Percentiles rank a stretch among this genome's conserved stretches.
Conservation (phyloP, 495 filamentous ascomycete species). For the Friedmanniomyces simplex region DNA sequence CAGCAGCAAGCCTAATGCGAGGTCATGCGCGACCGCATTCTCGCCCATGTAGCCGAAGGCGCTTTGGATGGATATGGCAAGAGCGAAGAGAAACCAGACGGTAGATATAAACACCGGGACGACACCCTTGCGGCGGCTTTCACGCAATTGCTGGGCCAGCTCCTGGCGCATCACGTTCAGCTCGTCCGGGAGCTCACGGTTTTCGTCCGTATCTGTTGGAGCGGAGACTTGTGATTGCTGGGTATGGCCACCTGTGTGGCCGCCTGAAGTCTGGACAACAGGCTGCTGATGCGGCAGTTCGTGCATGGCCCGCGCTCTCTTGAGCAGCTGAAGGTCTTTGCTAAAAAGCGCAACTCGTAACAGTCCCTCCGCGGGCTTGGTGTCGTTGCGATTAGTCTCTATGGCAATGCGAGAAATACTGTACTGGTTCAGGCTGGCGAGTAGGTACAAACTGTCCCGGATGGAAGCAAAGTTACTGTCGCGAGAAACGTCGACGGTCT, state of each 20-base stretch:
- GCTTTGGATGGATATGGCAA: conserved; percentile 36
- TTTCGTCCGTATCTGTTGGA: background rate
- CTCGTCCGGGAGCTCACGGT: background rate
- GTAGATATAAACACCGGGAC: conserved; percentile 36
- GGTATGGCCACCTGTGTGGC: no score
- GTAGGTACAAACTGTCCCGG: conserved; percentile 37
- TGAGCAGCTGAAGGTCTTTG: conserved; percentile 24
- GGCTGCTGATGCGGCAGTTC: conserved; percentile 5
- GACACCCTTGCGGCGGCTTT: conserved; percentile 31
- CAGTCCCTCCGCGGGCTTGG: conserved; percentile 29
- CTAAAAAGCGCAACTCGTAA: conserved; percentile 34
- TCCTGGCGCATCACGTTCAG: conserved; percentile 25
- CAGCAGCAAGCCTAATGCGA: conserved; percentile 39
- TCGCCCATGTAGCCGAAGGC: conserved; percentile 35
- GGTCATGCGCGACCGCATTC: conserved; percentile 35
- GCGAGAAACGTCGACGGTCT: conserved; percentile 15
- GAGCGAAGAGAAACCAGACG: conserved; percentile 32
- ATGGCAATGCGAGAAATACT: conserved; percentile 22
- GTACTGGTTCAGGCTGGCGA: conserved; percentile 39
- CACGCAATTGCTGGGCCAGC: conserved; percentile 30
- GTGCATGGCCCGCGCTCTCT: background rate
- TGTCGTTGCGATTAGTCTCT: background rate
- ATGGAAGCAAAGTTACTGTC: conserved; percentile 32
- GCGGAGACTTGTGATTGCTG: background rate
- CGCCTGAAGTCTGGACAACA: background rate